Percentiles rank a stretch among this genome's conserved stretches.
Evolutionary conservation across 176 grass and related monocot genomes (phyloP).

Genomic region (Carex parvula): DNA sequence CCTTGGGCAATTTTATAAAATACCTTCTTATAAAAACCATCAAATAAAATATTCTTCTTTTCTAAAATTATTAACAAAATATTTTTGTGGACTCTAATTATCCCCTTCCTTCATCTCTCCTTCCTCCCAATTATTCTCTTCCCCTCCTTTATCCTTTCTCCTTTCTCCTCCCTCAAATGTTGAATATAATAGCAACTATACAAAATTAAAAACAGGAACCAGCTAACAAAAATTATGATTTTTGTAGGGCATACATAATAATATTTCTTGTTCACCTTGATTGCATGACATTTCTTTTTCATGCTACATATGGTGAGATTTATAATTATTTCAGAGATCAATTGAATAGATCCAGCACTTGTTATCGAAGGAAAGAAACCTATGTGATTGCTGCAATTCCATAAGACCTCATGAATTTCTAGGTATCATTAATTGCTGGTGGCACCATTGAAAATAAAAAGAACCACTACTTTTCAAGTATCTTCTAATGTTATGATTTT

Average conservation of each 20-base stretch:
- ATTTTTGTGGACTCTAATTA: too few species aligned
- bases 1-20: too few species aligned
- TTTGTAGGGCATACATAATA: neutral
- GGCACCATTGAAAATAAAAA: neutral
- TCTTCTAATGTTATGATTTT: neutral
- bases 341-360: conserved; percentile 63
- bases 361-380: conserved; percentile 95
- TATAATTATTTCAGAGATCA: neutral
- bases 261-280: neutral
- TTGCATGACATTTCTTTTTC: neutral
- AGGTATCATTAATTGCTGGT: conserved; percentile 38
- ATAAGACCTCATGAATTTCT: conserved; percentile 70
- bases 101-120: too few species aligned
- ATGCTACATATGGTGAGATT: neutral
- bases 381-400: conserved; percentile 75
- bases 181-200: too few species aligned
- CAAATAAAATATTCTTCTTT: too few species aligned
- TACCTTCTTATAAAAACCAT: too few species aligned
- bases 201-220: too few species aligned
- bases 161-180: too few species aligned
- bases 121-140: too few species aligned
- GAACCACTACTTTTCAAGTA: neutral
- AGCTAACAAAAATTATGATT: too few species aligned
- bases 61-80: too few species aligned
- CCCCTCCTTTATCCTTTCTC: too few species aligned